phyloP scores from a whole-genome alignment of 1,139 yeast genomes.

The Pneumocystis wakefieldiae region DNA sequence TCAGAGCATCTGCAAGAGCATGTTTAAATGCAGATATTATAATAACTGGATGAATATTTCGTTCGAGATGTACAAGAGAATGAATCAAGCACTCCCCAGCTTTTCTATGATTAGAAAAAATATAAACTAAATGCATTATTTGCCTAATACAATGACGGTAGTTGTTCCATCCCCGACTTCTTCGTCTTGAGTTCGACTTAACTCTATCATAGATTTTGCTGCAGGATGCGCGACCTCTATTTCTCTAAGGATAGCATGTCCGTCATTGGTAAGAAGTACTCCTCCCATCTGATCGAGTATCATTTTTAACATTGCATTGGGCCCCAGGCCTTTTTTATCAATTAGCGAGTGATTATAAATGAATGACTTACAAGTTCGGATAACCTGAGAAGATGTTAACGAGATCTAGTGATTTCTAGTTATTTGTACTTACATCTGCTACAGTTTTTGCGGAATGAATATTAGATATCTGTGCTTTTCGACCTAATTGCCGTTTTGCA shows the following conservation, averaged over 20 bases:
- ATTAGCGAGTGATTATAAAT: background rate
- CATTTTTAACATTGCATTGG: slow-evolving; percentile 98
- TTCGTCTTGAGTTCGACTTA: slow-evolving; percentile 94
- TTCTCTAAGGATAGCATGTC: slow-evolving; percentile 83
- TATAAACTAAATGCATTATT: slow-evolving; percentile 14
- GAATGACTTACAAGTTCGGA: slow-evolving; percentile 66
- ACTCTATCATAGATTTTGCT: slow-evolving; percentile 95
- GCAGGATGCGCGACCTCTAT: slow-evolving; percentile 95
- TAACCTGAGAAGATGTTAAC: slow-evolving; percentile 26
- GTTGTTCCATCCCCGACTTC: slow-evolving; percentile 99
- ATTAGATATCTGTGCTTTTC: slow-evolving; percentile 92
- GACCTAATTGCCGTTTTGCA: slow-evolving; percentile 78
- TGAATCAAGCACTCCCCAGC: slow-evolving; percentile 97
- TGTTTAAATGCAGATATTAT: slow-evolving; percentile 87
- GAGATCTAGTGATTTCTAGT: background rate
- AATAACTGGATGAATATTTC: slow-evolving; percentile 91
- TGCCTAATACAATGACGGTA: slow-evolving; percentile 47
- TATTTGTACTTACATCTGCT: slow-evolving; percentile 16
- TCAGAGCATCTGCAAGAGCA: slow-evolving; percentile 82
- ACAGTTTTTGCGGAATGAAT: slow-evolving; percentile 93
- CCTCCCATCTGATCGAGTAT: slow-evolving; percentile 95
- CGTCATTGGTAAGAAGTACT: slow-evolving; percentile 87
- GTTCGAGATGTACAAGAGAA: slow-evolving; percentile 80
- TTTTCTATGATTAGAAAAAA: slow-evolving; percentile 30
- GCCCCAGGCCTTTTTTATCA: slow-evolving; percentile 37